Conservation (phyloP, 2,329 filamentous ascomycete species). For the Tothia fuscella region DNA sequence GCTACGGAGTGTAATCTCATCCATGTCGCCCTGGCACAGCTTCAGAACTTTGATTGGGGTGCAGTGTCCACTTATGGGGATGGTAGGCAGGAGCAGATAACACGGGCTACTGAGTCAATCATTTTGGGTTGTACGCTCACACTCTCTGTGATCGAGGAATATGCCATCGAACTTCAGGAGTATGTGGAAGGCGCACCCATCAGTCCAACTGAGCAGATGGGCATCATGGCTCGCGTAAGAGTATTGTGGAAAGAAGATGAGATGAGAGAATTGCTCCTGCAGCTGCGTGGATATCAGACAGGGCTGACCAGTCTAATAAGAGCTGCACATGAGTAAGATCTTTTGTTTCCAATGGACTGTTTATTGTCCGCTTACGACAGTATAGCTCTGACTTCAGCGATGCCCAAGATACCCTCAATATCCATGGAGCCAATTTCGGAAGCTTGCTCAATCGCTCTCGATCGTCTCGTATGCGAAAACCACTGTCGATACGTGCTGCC, state of each 20-base stretch:
- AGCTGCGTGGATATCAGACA: conserved; percentile 11
- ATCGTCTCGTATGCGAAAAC: conserved; percentile 8
- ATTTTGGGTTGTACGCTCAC: conserved; percentile 12
- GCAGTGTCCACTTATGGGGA: not conserved
- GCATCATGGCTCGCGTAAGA: conserved; percentile 9
- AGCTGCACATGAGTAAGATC: conserved; percentile 10
- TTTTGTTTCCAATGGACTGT: not conserved
- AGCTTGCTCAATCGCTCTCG: conserved; percentile 9
- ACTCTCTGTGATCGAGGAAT: conserved; percentile 11
- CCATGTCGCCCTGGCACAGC: conserved; percentile 10
- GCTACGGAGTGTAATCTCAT: conserved; percentile 11
- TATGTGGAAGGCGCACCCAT: conserved; percentile 8
- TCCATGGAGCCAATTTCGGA: conserved; percentile 1
- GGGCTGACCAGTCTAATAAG: conserved; percentile 7
- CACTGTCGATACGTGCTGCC: conserved; percentile 9
- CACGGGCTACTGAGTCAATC: conserved; percentile 8
- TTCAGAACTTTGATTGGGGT: conserved; percentile 8
- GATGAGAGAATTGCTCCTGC: conserved; percentile 11
- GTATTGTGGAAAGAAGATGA: conserved; percentile 12
- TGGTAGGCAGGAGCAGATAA: conserved; percentile 8
- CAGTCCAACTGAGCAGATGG: conserved; percentile 8
- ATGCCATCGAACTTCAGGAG: conserved; percentile 11
- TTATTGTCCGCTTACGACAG: not conserved
- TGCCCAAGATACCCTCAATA: not conserved
- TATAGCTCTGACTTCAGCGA: conserved; percentile 6